phyloP scores from a whole-genome alignment of 192 early-diverging fungal genomes.

The Coemansia erecta region DNA sequence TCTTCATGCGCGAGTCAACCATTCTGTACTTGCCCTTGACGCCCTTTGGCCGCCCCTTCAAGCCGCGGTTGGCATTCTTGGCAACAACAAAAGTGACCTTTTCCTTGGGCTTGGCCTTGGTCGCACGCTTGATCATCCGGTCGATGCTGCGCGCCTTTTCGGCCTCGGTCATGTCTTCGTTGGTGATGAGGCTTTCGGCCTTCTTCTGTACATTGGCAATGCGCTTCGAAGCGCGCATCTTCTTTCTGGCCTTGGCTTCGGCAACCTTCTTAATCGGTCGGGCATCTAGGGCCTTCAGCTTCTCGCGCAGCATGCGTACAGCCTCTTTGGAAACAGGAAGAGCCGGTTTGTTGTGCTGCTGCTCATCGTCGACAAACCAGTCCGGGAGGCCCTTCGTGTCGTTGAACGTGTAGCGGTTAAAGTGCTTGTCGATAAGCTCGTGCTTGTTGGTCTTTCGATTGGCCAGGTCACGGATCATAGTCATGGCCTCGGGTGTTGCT shows the following conservation, averaged over 20 bases:
- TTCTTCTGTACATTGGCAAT: conserved; percentile 85
- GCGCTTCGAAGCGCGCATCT: conserved; percentile 73
- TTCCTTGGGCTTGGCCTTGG: conserved; percentile 72
- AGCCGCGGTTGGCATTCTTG: conserved; percentile 70
- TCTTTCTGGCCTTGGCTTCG: conserved; percentile 97
- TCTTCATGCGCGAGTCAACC: conserved; percentile 97
- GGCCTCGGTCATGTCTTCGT: conserved; percentile 86
- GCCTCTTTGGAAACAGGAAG: conserved; percentile 98
- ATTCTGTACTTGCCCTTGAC: conserved; percentile 98
- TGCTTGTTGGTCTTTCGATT: conserved; percentile 73
- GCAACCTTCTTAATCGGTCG: conserved; percentile 99
- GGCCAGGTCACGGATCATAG: conserved; percentile 79
- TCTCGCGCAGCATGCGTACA: conserved; percentile 75
- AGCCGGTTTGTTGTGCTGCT: conserved; percentile 80
- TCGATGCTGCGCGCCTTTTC: conserved; percentile 80
- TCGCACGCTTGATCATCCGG: conserved; percentile 81
- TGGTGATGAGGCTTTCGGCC: conserved; percentile 78
- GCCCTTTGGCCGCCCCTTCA: conserved; percentile 92
- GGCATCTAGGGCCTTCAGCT: conserved; percentile 86
- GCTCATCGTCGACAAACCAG: conserved; percentile 94
- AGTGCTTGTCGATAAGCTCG: conserved; percentile 88
- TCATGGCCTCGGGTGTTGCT: conserved; percentile 90
- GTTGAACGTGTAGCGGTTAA: conserved; percentile 85
- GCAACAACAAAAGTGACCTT: conserved; percentile 91
- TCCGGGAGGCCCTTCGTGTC: conserved; percentile 82